Base-by-base conservation (phyloP, 139 green algal species). In the Tetraselmis chui region DNA sequence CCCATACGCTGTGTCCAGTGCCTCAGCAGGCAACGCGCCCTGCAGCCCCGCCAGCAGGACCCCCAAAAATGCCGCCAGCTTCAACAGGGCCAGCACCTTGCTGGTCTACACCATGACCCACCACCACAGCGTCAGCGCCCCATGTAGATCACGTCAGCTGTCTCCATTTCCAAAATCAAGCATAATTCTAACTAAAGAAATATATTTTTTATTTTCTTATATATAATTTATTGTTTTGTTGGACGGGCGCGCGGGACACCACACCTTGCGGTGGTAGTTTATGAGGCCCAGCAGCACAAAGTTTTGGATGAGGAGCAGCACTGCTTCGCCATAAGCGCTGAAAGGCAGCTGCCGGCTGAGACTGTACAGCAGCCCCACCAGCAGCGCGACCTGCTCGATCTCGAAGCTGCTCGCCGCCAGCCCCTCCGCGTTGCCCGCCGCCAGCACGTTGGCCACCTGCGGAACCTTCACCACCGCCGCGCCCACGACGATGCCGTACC, bases 371-470 rank as follows among this genome's bases (percentile, higher is more conserved):
- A 88, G 76, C 2, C 85, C 79, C 1, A 89, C 45, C 28, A 81
- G 86, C 85, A 83, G 89, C 26, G 85, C 85, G 11, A 89, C 76
- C 29, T 77, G 58, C 75, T 89, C 85, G 27, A 88, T 85, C 76
- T 89, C 85, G 83, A 89, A 88, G 67, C 79, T 80, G 1, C 59
- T 23, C 2, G 80, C 31, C 24, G 74, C 87, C 31, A 89, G 78
- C 25, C 85, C 85, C 27, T 87, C 77, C 5, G 88, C 81, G 84
- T 85, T 89, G 29, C 85, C 79, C 23, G 82, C 80, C 79, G 79
- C 58, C 28, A 89, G 24, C 5, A 89, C 83, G 0, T 85, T 24
- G 76, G 83, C 26, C 29, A 89, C 89, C 85, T 89, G 85, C 45
- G 45, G 45, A 5, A 83, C 30, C 29, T 83, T 83, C 25, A 83